phyloP scores from a whole-genome alignment of 306 rosid genomes.

The Cucurbita moschata region DNA sequence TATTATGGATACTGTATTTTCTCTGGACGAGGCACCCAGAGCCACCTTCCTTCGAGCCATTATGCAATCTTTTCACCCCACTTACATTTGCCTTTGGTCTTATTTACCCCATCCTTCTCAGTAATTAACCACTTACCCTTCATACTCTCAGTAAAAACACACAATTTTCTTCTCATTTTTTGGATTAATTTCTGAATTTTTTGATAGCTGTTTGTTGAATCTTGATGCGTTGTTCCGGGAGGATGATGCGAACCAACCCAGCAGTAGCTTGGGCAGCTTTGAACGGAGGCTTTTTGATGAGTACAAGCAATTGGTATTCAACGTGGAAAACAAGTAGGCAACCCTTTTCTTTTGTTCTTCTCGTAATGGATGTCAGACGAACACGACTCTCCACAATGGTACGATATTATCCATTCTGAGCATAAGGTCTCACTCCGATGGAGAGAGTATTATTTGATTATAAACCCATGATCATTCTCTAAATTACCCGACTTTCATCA shows the following conservation, averaged over 20 bases:
- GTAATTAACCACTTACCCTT: no score
- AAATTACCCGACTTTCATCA: no score
- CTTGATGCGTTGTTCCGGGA: slow-evolving; percentile 56
- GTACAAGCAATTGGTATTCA: slow-evolving; percentile 23
- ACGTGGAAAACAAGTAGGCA: neutral
- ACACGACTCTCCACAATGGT: no score
- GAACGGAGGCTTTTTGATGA: slow-evolving; percentile 43
- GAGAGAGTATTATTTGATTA: no score
- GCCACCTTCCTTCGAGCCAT: slow-evolving; percentile 27
- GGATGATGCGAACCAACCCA: neutral
- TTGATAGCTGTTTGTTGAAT: slow-evolving; percentile 32
- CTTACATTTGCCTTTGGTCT: slow-evolving; percentile 68
- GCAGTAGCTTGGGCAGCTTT: neutral
- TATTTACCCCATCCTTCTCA: slow-evolving; percentile 17
- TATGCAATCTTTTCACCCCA: slow-evolving; percentile 40
- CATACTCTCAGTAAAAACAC: no score
- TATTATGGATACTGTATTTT: slow-evolving; percentile 39
- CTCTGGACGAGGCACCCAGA: slow-evolving; percentile 11
- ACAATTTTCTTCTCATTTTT: no score
- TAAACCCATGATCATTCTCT: no score
- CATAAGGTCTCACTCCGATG: no score
- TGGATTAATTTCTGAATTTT: no score
- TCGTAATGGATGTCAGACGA: no score
- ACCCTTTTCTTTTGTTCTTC: no score
- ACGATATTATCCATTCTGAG: no score